Evolutionary conservation across 306 rosid genomes (phyloP).

Genomic region (Oxytropis ochrocephala): DNA sequence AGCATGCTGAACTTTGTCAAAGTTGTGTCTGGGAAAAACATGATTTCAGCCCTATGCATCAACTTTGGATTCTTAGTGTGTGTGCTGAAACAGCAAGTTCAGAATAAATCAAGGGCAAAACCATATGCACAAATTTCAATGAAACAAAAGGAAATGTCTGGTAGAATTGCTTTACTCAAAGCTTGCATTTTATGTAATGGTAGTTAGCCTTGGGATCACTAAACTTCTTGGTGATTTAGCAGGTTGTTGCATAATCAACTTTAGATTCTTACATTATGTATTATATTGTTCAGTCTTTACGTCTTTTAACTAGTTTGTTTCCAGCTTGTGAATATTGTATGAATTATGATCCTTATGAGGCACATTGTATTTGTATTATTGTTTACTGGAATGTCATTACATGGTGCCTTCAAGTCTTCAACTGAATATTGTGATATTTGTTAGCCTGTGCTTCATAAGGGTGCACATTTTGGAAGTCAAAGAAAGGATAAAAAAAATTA

Average conservation of each 20-base stretch:
- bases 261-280: neutral
- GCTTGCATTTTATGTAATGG: neutral
- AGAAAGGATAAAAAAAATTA: neutral
- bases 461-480: neutral
- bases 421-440: neutral
- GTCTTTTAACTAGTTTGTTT: neutral
- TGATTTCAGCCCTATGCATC: conserved; percentile 16
- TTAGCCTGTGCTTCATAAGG: neutral
- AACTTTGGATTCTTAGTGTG: conserved; percentile 8
- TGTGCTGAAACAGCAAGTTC: conserved; percentile 18
- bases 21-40: conserved; percentile 18
- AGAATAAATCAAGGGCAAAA: conserved; percentile 21
- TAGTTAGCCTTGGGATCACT: conserved; percentile 12
- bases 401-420: neutral
- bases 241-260: conserved; percentile 13
- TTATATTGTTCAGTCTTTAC: neutral
- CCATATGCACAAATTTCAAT: conserved; percentile 5
- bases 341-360: neutral
- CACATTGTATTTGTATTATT: neutral
- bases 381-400: neutral
- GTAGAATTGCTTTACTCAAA: neutral
- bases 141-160: neutral
- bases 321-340: conserved; percentile 3
- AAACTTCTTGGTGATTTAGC: conserved; percentile 19
- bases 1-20: conserved; percentile 21